phyloP scores from a whole-genome alignment of 2,329 filamentous ascomycete species.

The Beauveria medogensis region DNA sequence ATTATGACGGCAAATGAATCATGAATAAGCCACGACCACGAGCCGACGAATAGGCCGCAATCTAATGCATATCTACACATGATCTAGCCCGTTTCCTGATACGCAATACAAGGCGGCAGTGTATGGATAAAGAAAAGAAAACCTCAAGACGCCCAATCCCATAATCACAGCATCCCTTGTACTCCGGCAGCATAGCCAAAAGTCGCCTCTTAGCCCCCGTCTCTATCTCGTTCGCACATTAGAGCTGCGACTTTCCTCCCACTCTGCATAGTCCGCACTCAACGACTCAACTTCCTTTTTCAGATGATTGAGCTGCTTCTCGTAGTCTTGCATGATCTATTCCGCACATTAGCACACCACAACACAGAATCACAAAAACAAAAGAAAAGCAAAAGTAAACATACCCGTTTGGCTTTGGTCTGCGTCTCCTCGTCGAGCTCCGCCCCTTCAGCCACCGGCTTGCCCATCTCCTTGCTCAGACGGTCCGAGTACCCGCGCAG shows the following conservation, averaged over 20 bases:
- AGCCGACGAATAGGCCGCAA: not conserved
- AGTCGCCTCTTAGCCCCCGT: not conserved
- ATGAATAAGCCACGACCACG: not conserved
- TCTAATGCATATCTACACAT: not conserved
- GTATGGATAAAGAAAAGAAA: not conserved
- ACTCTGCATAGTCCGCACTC: conserved; percentile 47
- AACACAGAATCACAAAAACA: not conserved
- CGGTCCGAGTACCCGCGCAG: conserved; percentile 65
- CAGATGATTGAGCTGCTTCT: conserved; percentile 69
- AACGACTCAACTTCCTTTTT: conserved; percentile 62
- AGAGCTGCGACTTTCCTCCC: conserved; percentile 43
- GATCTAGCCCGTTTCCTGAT: conserved; percentile 2
- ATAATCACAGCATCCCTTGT: not conserved
- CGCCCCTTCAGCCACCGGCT: conserved; percentile 49
- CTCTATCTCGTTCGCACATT: conserved; percentile 23
- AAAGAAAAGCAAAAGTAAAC: conserved; percentile 16
- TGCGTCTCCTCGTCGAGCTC: conserved; percentile 62
- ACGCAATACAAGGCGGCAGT: not conserved
- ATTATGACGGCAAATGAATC: not conserved
- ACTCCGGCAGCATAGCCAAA: not conserved
- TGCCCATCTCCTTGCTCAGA: conserved; percentile 66
- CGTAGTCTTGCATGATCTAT: conserved; percentile 72
- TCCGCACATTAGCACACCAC: not conserved
- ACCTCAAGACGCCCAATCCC: conserved; percentile 3
- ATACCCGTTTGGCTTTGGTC: conserved; percentile 65